Base-by-base conservation (phyloP, 306 rosid genomes). In the Boehmeria nivea region DNA sequence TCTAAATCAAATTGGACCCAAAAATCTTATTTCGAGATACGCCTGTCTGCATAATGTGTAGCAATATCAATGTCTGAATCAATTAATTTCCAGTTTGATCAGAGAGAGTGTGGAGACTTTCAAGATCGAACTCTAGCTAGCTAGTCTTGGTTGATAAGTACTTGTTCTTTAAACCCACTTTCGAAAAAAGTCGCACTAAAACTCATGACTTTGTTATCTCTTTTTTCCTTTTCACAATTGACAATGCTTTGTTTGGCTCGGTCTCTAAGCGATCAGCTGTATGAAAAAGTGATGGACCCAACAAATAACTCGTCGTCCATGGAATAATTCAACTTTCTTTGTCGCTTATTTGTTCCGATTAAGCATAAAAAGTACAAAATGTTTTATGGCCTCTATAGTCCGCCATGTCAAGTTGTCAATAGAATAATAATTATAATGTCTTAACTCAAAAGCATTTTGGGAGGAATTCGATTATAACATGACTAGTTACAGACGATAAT, bases 1-100 rank as follows among this genome's bases (percentile, higher is more conserved):
- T 63, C 60, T 18, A 51, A 51, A 53, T 59, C 59, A 7, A 61
- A 64, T 61, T 68, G 77, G 73, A 59, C 37, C 67, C 56, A 65
- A 64, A 63, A 51, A 31, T 31, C 1, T 4, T 57, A 37, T 43
- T 21, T 20, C 3, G 37, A n/a, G 24, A 60, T 72, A 67, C 24
- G 12, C 12, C n/a, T 75, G 71, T 71, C 77, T 72, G 26, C 50
- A 39, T 28, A 21, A 58, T 61, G 43, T 44, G 64, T 37, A 44
- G 63, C 57, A 54, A 64, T 42, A n/a, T 14, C n/a, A n/a, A n/a
- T n/a, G n/a, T n/a, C n/a, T n/a, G n/a, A n/a, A n/a, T n/a, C n/a
- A n/a, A n/a, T n/a, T n/a, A n/a, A n/a, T n/a, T n/a, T n/a, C n/a
- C n/a, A n/a, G n/a, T n/a, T n/a, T n/a, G n/a, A 12, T 23, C 25